Percentiles rank a stretch among this genome's conserved stretches.
These are phyloP conservation scores for Massarina eburnea DNA, from an alignment of 2,329 filamentous ascomycete genomes.

Conservation along the genomic window DNA sequence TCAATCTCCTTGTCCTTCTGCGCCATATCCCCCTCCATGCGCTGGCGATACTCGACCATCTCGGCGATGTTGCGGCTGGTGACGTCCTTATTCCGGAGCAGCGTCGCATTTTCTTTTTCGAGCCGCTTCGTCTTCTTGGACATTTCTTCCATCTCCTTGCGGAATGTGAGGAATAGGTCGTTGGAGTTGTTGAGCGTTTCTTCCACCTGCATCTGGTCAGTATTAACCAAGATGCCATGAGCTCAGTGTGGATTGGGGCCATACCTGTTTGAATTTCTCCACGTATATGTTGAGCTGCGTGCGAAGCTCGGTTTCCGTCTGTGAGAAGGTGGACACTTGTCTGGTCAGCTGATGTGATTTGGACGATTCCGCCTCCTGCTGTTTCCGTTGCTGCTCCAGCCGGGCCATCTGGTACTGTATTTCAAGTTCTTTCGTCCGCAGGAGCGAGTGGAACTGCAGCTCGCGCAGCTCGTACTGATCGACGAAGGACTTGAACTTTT, in stretches of 20 bases:
- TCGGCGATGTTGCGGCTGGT: slow-evolving; percentile 94
- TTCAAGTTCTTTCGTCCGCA: slow-evolving; percentile 93
- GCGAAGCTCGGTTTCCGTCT: slow-evolving; percentile 89
- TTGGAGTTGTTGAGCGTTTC: slow-evolving; percentile 98
- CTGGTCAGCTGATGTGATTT: slow-evolving; percentile 83
- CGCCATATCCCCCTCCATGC: slow-evolving; percentile 72
- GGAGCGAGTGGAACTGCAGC: slow-evolving; percentile 85
- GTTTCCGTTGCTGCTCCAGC: slow-evolving; percentile 86
- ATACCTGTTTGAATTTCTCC: slow-evolving; percentile 99
- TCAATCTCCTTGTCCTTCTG: slow-evolving; percentile 75
- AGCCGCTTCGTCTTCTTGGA: slow-evolving; percentile 97
- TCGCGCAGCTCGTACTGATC: slow-evolving; percentile 97
- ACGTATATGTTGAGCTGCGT: slow-evolving; percentile 98
- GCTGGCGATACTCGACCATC: slow-evolving; percentile 91
- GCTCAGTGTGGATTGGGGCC: slow-evolving; percentile 20
- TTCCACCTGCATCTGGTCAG: slow-evolving; percentile 76
- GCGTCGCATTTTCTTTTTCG: slow-evolving; percentile 91
- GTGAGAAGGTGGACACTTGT: slow-evolving; percentile 93
- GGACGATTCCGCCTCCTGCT: slow-evolving; percentile 76
- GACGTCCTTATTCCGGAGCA: slow-evolving; percentile 90
- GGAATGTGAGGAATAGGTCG: slow-evolving; percentile 93
- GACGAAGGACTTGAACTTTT: slow-evolving; percentile 91
- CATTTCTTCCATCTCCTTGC: slow-evolving; percentile 99
- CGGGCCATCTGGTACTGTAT: slow-evolving; percentile 89
- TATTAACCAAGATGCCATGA: slow-evolving; percentile 43